Conservation (phyloP, 2,329 filamentous ascomycete species). For the Leptosphaerulina australis region DNA sequence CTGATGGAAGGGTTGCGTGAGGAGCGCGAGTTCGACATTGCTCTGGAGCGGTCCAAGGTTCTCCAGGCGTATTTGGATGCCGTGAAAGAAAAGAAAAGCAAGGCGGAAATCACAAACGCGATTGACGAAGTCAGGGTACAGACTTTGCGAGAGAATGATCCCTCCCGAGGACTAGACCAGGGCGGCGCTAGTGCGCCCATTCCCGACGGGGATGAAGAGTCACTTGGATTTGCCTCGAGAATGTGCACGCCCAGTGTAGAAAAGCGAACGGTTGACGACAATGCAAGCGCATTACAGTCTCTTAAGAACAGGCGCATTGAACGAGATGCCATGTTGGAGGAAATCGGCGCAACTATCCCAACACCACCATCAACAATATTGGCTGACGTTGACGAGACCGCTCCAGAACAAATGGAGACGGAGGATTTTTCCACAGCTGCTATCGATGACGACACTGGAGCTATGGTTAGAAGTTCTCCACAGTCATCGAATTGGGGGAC, state of each 20-base stretch:
- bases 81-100: constrained; percentile 4
- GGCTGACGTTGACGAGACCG: neutral
- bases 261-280: constrained; percentile 8
- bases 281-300: neutral
- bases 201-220: neutral
- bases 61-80: constrained; percentile 17
- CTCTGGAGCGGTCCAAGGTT: constrained; percentile 27
- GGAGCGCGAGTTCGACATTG: constrained; percentile 27
- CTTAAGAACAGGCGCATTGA: constrained; percentile 6
- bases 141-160: constrained; percentile 7
- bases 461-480: neutral
- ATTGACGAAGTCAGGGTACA: constrained; percentile 11
- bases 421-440: neutral
- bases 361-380: neutral
- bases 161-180: neutral
- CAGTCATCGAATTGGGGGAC: neutral
- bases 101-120: neutral
- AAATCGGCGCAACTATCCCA: neutral
- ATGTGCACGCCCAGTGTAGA: neutral
- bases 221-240: neutral
- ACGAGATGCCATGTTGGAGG: neutral
- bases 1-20: constrained; percentile 34
- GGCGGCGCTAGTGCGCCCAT: neutral
- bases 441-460: neutral
- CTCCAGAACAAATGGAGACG: neutral